A percentile compares a stretch with the other conserved stretches of the same genome.
Conservation (phyloP, 2,329 filamentous ascomycete species). For the Nemania bipapillata region DNA sequence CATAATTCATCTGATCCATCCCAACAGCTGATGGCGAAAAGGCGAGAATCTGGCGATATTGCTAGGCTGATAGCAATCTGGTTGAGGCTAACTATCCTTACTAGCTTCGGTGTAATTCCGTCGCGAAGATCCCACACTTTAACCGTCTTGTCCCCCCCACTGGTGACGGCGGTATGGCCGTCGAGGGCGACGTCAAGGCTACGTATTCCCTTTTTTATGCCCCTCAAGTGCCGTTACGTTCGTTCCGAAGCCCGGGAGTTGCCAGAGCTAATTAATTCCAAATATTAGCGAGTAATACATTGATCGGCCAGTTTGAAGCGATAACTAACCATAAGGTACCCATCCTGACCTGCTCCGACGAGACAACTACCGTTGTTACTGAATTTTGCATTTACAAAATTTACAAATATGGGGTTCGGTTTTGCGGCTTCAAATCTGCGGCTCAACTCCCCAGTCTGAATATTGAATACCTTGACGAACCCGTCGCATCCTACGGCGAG, state of each 20-base stretch:
- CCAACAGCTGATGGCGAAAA: neutral
- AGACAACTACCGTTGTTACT: neutral
- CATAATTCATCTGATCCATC: neutral
- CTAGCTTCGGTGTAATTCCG: neutral
- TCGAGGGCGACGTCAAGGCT: neutral
- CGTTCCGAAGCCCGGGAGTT: neutral
- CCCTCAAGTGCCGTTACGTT: neutral
- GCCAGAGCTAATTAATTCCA: conserved; percentile 7
- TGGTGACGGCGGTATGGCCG: neutral
- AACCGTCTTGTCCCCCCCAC: neutral
- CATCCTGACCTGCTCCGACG: neutral
- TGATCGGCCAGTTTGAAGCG: neutral
- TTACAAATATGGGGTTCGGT: too few relatives aligned
- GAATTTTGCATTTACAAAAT: too few relatives aligned
- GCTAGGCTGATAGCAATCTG: neutral
- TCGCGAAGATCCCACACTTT: conserved; percentile 12
- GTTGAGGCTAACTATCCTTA: neutral
- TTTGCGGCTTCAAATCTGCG: too few relatives aligned
- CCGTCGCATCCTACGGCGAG: neutral
- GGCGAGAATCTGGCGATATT: conserved; percentile 16
- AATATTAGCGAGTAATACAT: neutral
- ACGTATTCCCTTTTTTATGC: neutral
- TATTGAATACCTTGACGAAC: conserved; percentile 10
- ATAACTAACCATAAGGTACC: conserved; percentile 5
- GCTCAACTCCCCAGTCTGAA: neutral